phyloP scores from a whole-genome alignment of 1,139 yeast species.

The Kurtzmaniella quercitrusa region DNA sequence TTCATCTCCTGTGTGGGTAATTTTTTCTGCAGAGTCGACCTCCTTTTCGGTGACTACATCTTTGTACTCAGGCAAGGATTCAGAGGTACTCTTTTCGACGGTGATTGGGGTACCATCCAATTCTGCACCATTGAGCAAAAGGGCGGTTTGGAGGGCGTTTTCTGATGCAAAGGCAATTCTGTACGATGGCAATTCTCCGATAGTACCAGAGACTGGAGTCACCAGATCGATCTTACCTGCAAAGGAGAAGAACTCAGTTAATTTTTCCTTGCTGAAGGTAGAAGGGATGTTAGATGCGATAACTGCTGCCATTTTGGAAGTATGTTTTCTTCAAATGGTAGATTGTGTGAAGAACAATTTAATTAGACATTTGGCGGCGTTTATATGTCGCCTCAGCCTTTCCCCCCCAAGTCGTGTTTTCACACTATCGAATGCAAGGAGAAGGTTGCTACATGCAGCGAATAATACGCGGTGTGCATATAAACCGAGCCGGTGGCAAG shows the following conservation, averaged over 20 bases:
- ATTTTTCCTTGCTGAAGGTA: slow-evolving; percentile 49
- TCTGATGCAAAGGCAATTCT: slow-evolving; percentile 53
- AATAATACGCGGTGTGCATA: background rate
- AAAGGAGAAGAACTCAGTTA: slow-evolving; percentile 68
- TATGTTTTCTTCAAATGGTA: too few species aligned
- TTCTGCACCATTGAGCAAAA: slow-evolving; percentile 70
- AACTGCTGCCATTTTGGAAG: slow-evolving; percentile 36
- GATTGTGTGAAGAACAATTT: too few species aligned
- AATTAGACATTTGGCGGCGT: too few species aligned
- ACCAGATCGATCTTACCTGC: slow-evolving; percentile 65
- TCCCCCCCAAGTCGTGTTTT: background rate
- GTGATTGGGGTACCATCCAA: slow-evolving; percentile 54
- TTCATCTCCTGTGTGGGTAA: slow-evolving; percentile 26
- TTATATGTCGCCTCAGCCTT: background rate
- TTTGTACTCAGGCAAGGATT: slow-evolving; percentile 9
- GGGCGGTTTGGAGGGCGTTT: slow-evolving; percentile 70
- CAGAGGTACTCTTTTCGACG: slow-evolving; percentile 35
- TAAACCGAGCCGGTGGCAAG: background rate
- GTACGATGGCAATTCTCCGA: slow-evolving; percentile 31
- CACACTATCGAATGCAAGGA: background rate
- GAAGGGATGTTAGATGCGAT: slow-evolving; percentile 61
- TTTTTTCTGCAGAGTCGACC: slow-evolving; percentile 15
- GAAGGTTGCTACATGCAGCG: background rate
- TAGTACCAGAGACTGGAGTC: slow-evolving; percentile 22
- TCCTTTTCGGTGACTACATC: slow-evolving; percentile 20